phyloP scores from a whole-genome alignment of 78 protist genomes.

The Anaeramoeba flamelloides region DNA sequence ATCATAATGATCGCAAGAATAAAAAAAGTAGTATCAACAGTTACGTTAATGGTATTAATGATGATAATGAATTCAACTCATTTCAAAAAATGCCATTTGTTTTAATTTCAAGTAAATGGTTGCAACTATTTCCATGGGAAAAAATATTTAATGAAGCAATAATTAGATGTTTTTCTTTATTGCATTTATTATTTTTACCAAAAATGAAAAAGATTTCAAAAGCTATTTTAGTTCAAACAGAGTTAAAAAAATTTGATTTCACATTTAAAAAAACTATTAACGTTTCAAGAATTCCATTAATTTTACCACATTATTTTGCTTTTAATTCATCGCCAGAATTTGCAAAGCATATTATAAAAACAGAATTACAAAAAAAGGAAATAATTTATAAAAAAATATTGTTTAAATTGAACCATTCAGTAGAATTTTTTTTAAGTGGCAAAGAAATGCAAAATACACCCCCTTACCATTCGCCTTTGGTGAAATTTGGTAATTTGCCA shows the following conservation, averaged over 20 bases:
- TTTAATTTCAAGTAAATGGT: neutral
- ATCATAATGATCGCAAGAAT: too few relatives aligned
- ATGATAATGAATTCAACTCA: too few relatives aligned
- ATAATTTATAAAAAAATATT: neutral
- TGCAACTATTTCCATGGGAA: neutral
- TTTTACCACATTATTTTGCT: neutral
- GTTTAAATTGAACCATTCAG: neutral
- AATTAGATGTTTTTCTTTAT: neutral
- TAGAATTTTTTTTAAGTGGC: neutral
- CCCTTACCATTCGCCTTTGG: neutral
- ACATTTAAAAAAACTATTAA: too few relatives aligned
- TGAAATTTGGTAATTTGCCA: neutral
- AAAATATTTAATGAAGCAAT: neutral
- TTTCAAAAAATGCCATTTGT: too few relatives aligned
- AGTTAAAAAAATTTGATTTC: too few relatives aligned
- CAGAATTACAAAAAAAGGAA: neutral
- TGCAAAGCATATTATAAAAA: neutral
- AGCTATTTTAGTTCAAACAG: too few relatives aligned
- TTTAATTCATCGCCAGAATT: neutral
- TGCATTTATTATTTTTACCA: too few relatives aligned
- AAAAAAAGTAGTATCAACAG: too few relatives aligned
- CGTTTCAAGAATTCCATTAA: too few relatives aligned
- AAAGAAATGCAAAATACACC: neutral
- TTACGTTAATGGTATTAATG: too few relatives aligned
- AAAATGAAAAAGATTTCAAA: too few relatives aligned